Conservation (phyloP, 352 stramenopile species). For the Phytophthora parvispora region DNA sequence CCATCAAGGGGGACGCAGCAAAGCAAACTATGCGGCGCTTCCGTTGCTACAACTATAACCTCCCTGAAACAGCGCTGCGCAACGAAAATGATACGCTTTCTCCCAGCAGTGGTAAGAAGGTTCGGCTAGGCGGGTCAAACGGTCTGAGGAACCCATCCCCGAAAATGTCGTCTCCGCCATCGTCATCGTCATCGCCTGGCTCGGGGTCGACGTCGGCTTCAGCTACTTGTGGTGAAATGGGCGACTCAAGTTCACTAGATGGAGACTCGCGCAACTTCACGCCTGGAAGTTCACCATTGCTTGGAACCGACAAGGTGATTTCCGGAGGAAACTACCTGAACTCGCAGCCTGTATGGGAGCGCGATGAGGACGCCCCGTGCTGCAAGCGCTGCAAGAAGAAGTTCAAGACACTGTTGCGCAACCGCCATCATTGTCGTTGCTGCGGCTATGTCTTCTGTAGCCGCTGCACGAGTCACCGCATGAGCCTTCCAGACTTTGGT, state of each 20-base stretch:
- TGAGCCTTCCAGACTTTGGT: conserved; percentile 89
- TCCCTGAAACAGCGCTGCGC: conserved; percentile 61
- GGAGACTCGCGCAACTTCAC: conserved; percentile 51
- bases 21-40: conserved; percentile 73
- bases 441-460: conserved; percentile 90
- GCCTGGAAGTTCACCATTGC: conserved; percentile 67
- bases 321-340: conserved; percentile 72
- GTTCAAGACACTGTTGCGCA: conserved; percentile 87
- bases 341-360: conserved; percentile 87
- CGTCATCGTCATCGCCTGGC: conserved; percentile 39
- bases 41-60: conserved; percentile 88
- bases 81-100: conserved; percentile 63
- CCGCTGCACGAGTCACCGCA: conserved; percentile 83
- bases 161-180: conserved; percentile 46
- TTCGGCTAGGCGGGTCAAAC: conserved; percentile 23
- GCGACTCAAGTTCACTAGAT: conserved; percentile 30
- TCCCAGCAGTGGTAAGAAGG: conserved; percentile 41
- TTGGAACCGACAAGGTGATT: conserved; percentile 78
- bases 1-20: conserved; percentile 66
- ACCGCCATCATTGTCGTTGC: conserved; percentile 86
- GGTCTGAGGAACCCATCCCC: conserved; percentile 33
- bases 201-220: conserved; percentile 41
- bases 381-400: conserved; percentile 93
- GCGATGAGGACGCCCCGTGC: conserved; percentile 82
- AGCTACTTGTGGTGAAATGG: conserved; percentile 22